Percentiles rank a stretch among this genome's conserved stretches.
These are phyloP conservation scores for Ophiostoma sp. DNA, from an alignment of 2,329 filamentous ascomycete genomes.

Conservation along the genomic window DNA sequence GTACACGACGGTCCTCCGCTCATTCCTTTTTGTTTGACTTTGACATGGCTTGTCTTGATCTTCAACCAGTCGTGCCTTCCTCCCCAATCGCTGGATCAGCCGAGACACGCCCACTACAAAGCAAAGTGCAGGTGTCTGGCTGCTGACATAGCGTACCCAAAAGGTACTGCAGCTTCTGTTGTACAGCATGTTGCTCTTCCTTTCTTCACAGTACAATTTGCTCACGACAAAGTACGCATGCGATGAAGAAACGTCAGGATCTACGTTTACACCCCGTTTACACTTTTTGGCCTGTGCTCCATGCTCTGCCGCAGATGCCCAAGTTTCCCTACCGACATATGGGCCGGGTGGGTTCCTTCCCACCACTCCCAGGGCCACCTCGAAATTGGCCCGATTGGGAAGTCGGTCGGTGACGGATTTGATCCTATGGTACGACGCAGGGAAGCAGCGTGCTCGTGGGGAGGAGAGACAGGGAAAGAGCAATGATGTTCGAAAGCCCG, in stretches of 20 bases:
- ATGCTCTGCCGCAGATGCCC: not conserved
- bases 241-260: not conserved
- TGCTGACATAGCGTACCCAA: not conserved
- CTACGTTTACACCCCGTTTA: not conserved
- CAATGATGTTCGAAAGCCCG: not conserved
- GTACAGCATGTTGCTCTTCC: no score
- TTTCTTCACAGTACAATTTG: not conserved
- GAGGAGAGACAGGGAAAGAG: not conserved
- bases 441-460: conserved; percentile 19
- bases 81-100: not conserved
- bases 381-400: not conserved
- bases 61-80: not conserved
- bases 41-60: not conserved
- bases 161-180: not conserved
- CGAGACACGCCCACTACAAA: not conserved
- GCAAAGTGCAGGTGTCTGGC: not conserved
- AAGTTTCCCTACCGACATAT: not conserved
- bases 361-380: not conserved
- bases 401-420: conserved; percentile 26
- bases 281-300: not conserved
- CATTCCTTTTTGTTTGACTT: not conserved
- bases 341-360: not conserved
- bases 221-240: not conserved
- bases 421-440: conserved; percentile 27
- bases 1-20: not conserved